These are phyloP conservation scores for Fraxinus velutina DNA, from an alignment of 305 asterid genomes.

Conservation along the genomic window DNA sequence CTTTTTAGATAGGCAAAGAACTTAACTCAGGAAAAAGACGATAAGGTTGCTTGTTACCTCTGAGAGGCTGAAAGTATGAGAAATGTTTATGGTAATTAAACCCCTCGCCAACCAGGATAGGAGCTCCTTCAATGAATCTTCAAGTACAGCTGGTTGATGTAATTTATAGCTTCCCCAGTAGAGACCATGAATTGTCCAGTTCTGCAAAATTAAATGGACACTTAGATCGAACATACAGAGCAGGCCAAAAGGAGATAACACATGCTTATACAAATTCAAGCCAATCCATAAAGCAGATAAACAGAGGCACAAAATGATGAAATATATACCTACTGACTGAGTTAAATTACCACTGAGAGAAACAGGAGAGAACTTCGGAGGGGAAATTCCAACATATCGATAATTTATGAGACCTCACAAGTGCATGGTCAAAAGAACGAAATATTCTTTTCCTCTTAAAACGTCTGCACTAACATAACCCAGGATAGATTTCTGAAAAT, in stretches of 20 bases:
- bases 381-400: neutral
- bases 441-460: neutral
- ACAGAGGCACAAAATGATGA: neutral
- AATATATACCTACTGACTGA: too few relatives aligned
- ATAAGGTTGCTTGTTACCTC: slow-evolving; percentile 45
- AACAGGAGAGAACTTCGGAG: neutral
- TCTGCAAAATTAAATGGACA: slow-evolving; percentile 35
- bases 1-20: neutral
- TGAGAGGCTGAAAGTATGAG: slow-evolving; percentile 57
- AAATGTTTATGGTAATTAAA: slow-evolving; percentile 59
- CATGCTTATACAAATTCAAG: neutral
- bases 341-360: neutral
- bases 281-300: neutral
- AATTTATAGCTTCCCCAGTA: slow-evolving; percentile 89
- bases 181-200: slow-evolving; percentile 93
- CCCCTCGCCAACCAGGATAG: slow-evolving; percentile 81
- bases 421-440: neutral
- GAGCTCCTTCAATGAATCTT: slow-evolving; percentile 75
- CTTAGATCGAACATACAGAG: neutral
- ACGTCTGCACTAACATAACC: neutral
- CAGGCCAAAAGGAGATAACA: neutral
- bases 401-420: neutral
- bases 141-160: slow-evolving; percentile 57
- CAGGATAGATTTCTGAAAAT: neutral
- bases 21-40: slow-evolving; percentile 2